Conservation (phyloP, 768 basidiomycete genomes). For the Boletus tylopilopsis region DNA sequence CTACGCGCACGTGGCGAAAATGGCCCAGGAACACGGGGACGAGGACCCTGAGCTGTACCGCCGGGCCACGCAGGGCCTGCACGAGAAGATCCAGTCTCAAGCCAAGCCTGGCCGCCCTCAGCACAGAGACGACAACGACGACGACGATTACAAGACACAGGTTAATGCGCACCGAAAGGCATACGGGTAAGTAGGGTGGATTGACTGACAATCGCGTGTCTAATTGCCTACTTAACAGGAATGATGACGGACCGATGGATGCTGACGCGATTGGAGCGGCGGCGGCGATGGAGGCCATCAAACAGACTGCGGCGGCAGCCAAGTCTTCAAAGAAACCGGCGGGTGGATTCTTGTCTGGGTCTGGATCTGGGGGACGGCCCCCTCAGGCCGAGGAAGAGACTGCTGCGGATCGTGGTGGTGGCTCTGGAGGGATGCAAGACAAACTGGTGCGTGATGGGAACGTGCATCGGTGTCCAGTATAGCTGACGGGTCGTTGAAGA, state of each 20-base stretch:
- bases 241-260: constrained; percentile 25
- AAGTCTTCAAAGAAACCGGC: constrained; percentile 11
- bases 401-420: constrained; percentile 2
- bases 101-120: constrained; percentile 2
- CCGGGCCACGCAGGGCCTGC: constrained; percentile 21
- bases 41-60: constrained; percentile 20
- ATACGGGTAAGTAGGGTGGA: constrained; percentile 24
- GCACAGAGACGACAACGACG: constrained; percentile 5
- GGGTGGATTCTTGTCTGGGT: constrained; percentile 15
- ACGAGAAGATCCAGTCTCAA: constrained; percentile 19
- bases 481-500: constrained; percentile 11
- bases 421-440: constrained; percentile 24
- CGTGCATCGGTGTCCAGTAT: neutral
- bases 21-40: constrained; percentile 16
- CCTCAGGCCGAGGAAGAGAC: constrained; percentile 6
- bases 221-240: constrained; percentile 4
- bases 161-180: constrained; percentile 29
- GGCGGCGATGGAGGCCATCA: constrained; percentile 30
- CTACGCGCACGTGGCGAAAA: constrained; percentile 13
- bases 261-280: constrained; percentile 25
- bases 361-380: neutral
- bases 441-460: constrained; percentile 23
- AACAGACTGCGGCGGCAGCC: constrained; percentile 18
- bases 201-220: neutral
- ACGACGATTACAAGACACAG: constrained; percentile 16